Evolutionary conservation across 345 rosid genomes (phyloP), one percentile per base, ranked within the genome.

Genomic region (Angophora floribunda): DNA sequence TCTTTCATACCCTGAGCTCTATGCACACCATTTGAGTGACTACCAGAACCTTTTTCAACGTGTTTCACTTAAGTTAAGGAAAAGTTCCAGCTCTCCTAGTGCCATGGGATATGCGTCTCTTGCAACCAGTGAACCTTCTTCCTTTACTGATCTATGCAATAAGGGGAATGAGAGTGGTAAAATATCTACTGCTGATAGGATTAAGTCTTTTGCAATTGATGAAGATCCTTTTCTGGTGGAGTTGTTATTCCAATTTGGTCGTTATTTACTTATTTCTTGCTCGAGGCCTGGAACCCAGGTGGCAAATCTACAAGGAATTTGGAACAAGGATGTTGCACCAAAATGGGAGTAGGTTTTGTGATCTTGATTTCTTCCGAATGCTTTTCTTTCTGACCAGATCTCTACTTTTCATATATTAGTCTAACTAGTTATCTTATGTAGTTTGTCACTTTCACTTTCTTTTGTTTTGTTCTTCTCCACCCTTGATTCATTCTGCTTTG

Each of bases 221-320:
- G 95, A 98, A 89, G 99, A 98, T 88, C 99, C 99, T 88, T 95
- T 94, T 7, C 87, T 98, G 91, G 96, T 97, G 91, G 97, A 93
- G 90, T 94, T 97, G 86, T 85, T 98, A 4, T 96, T 97, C 92
- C 99, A 97, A 47, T 98, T 91, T 90, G 99, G 99, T 87, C 92
- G 99, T 50, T 98, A 95, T 93, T 92, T 98, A 91, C 98, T 98
- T 80, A 97, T 98, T 87, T 95, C 99, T 90, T 95, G 93, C 89
- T 98, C 99, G 59, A 90, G 97, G 87, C 98, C 99, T 7, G 98
- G 99, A 93, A 95, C 98, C 84, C 99, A 95, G 89, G 98, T 96
- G 86, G 96, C 99, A 86, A 98, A 97, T 91, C 92, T 96, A 89
- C 98, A 97, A 89, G 99, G 99, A 57, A 94, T 98, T 91, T 98